These are phyloP conservation scores for Nicotiana rustica DNA, from an alignment of 305 asterid genomes.

Conservation along the genomic window DNA sequence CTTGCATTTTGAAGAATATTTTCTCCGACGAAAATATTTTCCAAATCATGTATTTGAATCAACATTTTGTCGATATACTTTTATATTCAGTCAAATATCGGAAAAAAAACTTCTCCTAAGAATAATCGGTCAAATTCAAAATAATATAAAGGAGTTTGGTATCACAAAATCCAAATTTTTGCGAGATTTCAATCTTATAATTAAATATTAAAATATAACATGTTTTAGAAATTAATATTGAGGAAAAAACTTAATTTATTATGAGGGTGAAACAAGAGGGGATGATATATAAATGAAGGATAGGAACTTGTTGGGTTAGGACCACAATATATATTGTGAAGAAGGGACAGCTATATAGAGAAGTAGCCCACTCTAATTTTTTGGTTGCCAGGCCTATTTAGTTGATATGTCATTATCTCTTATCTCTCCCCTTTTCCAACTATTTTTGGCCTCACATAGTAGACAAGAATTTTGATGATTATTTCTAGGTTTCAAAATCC, in stretches of 20 bases:
- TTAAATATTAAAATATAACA: neutral
- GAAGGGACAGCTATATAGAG: slow-evolving; percentile 27
- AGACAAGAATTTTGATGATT: neutral
- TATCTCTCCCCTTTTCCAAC: slow-evolving; percentile 29
- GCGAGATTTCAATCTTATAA: neutral
- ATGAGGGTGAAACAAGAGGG: neutral
- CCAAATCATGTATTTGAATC: neutral
- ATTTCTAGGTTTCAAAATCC: neutral
- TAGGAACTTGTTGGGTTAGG: slow-evolving; percentile 27
- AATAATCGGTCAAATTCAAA: neutral
- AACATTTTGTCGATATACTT: too few relatives aligned
- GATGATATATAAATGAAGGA: slow-evolving; percentile 17
- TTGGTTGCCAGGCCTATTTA: slow-evolving; percentile 53
- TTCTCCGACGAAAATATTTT: neutral
- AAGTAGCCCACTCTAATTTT: slow-evolving; percentile 48
- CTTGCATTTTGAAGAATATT: neutral
- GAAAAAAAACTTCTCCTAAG: neutral
- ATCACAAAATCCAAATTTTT: neutral
- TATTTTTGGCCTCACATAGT: slow-evolving; percentile 34
- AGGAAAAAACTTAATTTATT: neutral
- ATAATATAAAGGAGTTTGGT: too few relatives aligned
- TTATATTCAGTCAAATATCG: neutral
- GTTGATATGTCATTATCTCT: slow-evolving; percentile 61
- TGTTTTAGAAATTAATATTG: neutral
- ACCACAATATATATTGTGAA: slow-evolving; percentile 31